Percentiles rank a stretch among this genome's conserved stretches.
phyloP scores from a whole-genome alignment of 345 rosid species.

The Euclidium syriacum region DNA sequence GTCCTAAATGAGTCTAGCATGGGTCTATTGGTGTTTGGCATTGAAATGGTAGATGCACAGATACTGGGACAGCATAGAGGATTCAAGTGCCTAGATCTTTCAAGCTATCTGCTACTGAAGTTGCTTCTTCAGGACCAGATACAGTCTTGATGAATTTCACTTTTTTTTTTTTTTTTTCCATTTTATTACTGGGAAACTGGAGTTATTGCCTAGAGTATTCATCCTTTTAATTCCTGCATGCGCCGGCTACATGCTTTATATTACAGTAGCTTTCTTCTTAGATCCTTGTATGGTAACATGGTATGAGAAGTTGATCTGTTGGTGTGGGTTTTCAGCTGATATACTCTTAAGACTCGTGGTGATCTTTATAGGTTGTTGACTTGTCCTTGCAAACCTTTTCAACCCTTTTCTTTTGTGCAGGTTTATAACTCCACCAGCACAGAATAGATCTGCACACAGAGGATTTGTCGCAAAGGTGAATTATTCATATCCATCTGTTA shows the following conservation, averaged over 20 bases:
- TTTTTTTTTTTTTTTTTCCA: neutral
- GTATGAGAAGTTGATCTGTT: neutral
- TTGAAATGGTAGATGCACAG: neutral
- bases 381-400: neutral
- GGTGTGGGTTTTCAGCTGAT: constrained; percentile 4
- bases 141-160: neutral
- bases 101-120: neutral
- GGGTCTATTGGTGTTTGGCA: neutral
- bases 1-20: neutral
- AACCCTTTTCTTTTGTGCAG: constrained; percentile 34
- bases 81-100: neutral
- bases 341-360: neutral
- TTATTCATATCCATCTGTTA: neutral
- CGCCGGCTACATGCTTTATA: neutral
- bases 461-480: constrained; percentile 51
- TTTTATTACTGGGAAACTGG: neutral
- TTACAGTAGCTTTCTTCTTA: constrained; percentile 25
- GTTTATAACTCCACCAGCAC: constrained; percentile 38
- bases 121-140: neutral
- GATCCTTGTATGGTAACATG: neutral
- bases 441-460: constrained; percentile 22
- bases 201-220: neutral
- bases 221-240: neutral
- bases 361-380: neutral
- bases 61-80: neutral